Conservation (phyloP, 2,329 filamentous ascomycete species). For the Atkinsonella texensis region DNA sequence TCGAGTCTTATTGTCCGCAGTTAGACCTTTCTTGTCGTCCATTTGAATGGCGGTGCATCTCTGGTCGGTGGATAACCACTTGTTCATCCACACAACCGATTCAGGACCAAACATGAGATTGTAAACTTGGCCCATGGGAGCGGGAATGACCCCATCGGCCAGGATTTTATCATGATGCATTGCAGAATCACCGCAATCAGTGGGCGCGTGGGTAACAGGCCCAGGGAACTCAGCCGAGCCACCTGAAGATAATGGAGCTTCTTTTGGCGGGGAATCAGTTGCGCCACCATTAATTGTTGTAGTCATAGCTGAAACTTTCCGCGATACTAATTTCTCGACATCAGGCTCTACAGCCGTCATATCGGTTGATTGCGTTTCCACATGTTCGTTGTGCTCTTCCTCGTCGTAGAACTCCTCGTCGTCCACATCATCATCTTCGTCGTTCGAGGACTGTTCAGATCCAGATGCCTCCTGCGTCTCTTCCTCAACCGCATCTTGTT, state of each 20-base stretch:
- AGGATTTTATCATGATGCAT: constrained; percentile 76
- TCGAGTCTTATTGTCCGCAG: constrained; percentile 61
- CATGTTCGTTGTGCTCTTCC: constrained; percentile 66
- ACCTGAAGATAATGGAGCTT: constrained; percentile 29
- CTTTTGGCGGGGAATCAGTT: constrained; percentile 31
- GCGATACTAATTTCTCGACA: constrained; percentile 49
- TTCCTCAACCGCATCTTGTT: constrained; percentile 21
- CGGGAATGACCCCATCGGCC: constrained; percentile 75
- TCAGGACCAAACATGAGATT: constrained; percentile 73
- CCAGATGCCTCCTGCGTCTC: constrained; percentile 41
- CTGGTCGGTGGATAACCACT: constrained; percentile 76
- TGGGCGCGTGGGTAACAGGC: constrained; percentile 67
- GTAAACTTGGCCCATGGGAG: constrained; percentile 86
- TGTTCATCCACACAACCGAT: constrained; percentile 71
- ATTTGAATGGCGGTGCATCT: constrained; percentile 82
- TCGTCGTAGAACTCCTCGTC: constrained; percentile 70
- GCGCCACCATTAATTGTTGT: constrained; percentile 30
- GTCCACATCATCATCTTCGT: constrained; percentile 50
- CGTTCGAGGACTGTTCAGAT: constrained; percentile 52
- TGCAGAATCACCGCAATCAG: constrained; percentile 68
- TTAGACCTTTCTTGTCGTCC: constrained; percentile 70
- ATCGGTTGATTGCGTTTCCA: constrained; percentile 39
- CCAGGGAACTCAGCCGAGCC: constrained; percentile 64
- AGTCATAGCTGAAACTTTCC: constrained; percentile 56
- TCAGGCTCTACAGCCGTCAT: constrained; percentile 31